phyloP scores from a whole-genome alignment of 805 yeast species.

The Starmerella gropengiesseri region DNA sequence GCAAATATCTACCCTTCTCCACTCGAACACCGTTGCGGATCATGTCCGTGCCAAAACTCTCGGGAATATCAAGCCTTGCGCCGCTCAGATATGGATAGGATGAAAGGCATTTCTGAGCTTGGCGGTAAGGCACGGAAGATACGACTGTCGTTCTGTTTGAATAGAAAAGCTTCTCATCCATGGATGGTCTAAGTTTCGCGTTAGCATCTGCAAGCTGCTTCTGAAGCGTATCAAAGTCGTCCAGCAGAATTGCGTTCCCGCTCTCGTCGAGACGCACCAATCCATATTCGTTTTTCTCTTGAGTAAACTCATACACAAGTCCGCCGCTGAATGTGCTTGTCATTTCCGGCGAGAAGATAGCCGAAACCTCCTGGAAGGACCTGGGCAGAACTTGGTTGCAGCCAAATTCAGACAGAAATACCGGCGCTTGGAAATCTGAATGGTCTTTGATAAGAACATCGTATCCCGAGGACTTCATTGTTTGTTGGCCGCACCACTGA shows the following conservation, averaged over 20 bases:
- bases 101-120: slow-evolving; percentile 6
- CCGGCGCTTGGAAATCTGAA: slow-evolving; percentile 55
- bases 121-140: not conserved
- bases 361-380: slow-evolving; percentile 59
- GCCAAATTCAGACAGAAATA: slow-evolving; percentile 85
- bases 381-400: slow-evolving; percentile 78
- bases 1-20: slow-evolving; percentile 23
- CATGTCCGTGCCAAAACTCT: slow-evolving; percentile 28
- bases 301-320: slow-evolving; percentile 66
- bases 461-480: slow-evolving; percentile 70
- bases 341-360: slow-evolving; percentile 65
- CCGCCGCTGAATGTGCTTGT: slow-evolving; percentile 73
- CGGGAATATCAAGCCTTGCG: slow-evolving; percentile 26
- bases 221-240: slow-evolving; percentile 45
- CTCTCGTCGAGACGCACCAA: slow-evolving; percentile 44
- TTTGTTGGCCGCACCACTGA: slow-evolving; percentile 82
- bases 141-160: not conserved
- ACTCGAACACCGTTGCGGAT: slow-evolving; percentile 29
- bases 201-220: slow-evolving; percentile 12
- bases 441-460: slow-evolving; percentile 61
- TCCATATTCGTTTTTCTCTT: slow-evolving; percentile 72
- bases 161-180: not conserved
- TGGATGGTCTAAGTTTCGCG: too few species aligned
- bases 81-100: slow-evolving; percentile 19
- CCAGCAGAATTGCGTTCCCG: slow-evolving; percentile 35